Evolutionary conservation across 177 flowering plant species (phyloP).

Genomic region (Vitis hybrid): DNA sequence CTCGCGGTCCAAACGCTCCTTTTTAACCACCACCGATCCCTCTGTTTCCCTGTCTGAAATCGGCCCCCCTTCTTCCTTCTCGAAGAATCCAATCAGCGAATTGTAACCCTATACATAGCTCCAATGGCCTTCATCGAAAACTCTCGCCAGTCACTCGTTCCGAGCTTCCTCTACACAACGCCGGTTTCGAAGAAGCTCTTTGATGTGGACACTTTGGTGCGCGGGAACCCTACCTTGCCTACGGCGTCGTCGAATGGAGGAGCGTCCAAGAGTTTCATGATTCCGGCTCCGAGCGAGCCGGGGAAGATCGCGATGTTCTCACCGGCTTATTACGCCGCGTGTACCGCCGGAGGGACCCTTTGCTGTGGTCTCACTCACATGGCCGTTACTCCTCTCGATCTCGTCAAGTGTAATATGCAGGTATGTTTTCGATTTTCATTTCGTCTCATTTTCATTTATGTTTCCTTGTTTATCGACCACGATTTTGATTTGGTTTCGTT

Average conservation of each 20-base stretch:
- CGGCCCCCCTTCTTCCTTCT: too few relatives aligned
- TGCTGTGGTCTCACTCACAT: slow-evolving; percentile 70
- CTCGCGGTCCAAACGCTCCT: too few relatives aligned
- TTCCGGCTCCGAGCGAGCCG: slow-evolving; percentile 66
- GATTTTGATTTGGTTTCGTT: slow-evolving; percentile 1
- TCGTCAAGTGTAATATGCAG: slow-evolving; percentile 92
- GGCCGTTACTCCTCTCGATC: slow-evolving; percentile 80
- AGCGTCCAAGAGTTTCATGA: slow-evolving; percentile 22
- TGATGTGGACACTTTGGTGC: slow-evolving; percentile 10
- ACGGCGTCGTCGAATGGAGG: slow-evolving; percentile 14
- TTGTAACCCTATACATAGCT: not conserved
- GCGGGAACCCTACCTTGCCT: slow-evolving; percentile 6
- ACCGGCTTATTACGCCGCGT: slow-evolving; percentile 70
- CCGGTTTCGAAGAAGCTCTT: slow-evolving; percentile 11
- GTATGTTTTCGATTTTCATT: slow-evolving; percentile 20
- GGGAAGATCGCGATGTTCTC: slow-evolving; percentile 71
- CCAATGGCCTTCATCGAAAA: slow-evolving; percentile 18
- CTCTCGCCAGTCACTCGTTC: slow-evolving; percentile 28
- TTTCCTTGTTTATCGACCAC: not conserved
- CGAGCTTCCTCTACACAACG: slow-evolving; percentile 28
- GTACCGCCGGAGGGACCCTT: slow-evolving; percentile 62
- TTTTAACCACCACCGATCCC: too few relatives aligned
- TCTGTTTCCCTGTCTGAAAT: too few relatives aligned
- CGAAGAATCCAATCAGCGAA: too few relatives aligned
- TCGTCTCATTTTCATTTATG: not conserved